Conservation (phyloP, 208 protist genomes). For the Polymyxa betae region DNA sequence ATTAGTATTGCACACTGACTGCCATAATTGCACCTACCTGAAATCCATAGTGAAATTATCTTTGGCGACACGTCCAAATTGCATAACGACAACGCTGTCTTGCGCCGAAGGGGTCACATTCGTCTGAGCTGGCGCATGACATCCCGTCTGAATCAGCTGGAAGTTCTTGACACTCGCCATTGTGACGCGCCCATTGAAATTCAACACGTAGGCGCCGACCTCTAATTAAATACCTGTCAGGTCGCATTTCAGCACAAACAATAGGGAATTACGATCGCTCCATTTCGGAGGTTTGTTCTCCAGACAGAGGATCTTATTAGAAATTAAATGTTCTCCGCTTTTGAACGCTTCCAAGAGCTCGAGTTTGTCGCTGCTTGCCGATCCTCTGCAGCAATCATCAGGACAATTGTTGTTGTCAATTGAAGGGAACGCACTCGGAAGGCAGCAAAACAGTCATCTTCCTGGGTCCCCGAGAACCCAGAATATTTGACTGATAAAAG, state of each 20-base stretch:
- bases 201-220: constrained; percentile 75
- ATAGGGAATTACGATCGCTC: constrained; percentile 67
- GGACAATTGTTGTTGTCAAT: not conserved
- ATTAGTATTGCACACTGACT: not conserved
- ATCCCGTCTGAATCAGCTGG: constrained; percentile 71
- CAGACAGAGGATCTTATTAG: constrained; percentile 48
- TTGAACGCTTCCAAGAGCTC: constrained; percentile 42
- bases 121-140: not conserved
- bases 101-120: not conserved
- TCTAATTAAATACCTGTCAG: constrained; percentile 44
- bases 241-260: not conserved
- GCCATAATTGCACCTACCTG: not conserved
- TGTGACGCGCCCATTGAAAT: constrained; percentile 79
- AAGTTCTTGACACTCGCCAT: constrained; percentile 81
- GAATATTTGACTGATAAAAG: constrained; percentile 75
- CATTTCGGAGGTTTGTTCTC: constrained; percentile 77
- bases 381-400: constrained; percentile 5
- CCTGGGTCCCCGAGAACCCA: constrained; percentile 75
- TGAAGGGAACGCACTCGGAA: constrained; percentile 37
- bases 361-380: not conserved
- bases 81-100: constrained; percentile 72
- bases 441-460: constrained; percentile 78
- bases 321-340: not conserved
- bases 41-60: constrained; percentile 76
- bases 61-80: constrained; percentile 74